Evolutionary conservation across 495 filamentous ascomycete species (phyloP).

Genomic region (Aspergillus biplanus): DNA sequence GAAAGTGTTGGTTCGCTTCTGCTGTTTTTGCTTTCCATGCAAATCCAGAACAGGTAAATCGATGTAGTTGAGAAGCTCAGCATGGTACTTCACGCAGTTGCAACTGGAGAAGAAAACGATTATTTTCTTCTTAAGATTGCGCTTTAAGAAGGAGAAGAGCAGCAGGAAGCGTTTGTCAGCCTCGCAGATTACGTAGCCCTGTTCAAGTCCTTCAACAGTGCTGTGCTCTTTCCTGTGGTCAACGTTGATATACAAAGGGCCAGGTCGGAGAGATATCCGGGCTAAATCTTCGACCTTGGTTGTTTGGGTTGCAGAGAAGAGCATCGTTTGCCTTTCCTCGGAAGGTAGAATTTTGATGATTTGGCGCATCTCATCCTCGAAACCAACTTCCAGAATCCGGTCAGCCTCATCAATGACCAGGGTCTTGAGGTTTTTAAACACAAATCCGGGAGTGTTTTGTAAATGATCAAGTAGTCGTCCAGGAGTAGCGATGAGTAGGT

Average conservation of each 20-base stretch:
- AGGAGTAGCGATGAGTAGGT: slow-evolving; percentile 91
- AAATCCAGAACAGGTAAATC: slow-evolving; percentile 79
- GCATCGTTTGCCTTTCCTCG: slow-evolving; percentile 89
- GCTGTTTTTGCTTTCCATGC: slow-evolving; percentile 96
- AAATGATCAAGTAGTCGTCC: slow-evolving; percentile 92
- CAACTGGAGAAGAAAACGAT: slow-evolving; percentile 97
- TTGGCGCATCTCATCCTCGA: slow-evolving; percentile 97
- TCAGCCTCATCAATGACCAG: slow-evolving; percentile 83
- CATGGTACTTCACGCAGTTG: slow-evolving; percentile 91
- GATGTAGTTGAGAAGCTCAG: slow-evolving; percentile 93
- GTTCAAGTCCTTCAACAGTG: slow-evolving; percentile 91
- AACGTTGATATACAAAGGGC: slow-evolving; percentile 95
- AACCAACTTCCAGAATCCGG: slow-evolving; percentile 93
- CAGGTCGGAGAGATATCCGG: slow-evolving; percentile 86
- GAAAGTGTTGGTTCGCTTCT: slow-evolving; percentile 95
- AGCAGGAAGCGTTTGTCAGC: slow-evolving; percentile 92
- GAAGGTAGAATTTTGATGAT: slow-evolving; percentile 94
- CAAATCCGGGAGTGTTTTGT: slow-evolving; percentile 88
- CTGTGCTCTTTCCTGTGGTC: slow-evolving; percentile 76
- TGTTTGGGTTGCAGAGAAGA: slow-evolving; percentile 97
- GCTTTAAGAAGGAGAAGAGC: slow-evolving; percentile 94
- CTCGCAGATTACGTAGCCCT: slow-evolving; percentile 93
- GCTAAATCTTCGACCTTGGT: slow-evolving; percentile 98
- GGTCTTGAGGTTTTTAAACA: slow-evolving; percentile 90
- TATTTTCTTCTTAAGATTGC: slow-evolving; percentile 89